Evolutionary conservation across 2,329 filamentous ascomycete genomes (phyloP).

Genomic region (Xylariaceae sp.): DNA sequence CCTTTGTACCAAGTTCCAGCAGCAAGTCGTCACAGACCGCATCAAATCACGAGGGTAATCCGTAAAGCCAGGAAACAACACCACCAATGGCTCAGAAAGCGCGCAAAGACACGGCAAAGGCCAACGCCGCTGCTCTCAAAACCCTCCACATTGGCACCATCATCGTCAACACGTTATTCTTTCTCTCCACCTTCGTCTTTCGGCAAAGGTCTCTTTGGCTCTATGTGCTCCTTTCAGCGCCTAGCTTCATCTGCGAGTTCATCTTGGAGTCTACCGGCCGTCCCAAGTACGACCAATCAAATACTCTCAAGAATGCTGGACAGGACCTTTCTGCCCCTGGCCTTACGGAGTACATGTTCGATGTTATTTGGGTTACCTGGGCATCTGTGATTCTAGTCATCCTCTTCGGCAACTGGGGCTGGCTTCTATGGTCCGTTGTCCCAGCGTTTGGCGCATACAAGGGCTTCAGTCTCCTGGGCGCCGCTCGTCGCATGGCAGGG

Average conservation of each 20-base stretch:
- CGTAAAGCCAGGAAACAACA: background rate
- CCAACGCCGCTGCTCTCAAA: conserved; percentile 71
- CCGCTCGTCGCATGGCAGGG: conserved; percentile 48
- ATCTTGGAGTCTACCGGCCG: conserved; percentile 81
- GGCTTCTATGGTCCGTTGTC: conserved; percentile 51
- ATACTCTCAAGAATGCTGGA: conserved; percentile 68
- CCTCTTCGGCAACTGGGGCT: conserved; percentile 73
- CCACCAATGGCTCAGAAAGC: conserved; percentile 56
- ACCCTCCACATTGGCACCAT: conserved; percentile 76
- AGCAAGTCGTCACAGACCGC: background rate
- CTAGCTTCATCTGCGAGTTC: conserved; percentile 74
- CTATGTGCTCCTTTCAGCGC: conserved; percentile 68
- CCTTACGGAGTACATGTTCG: conserved; percentile 97
- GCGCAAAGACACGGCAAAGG: conserved; percentile 64
- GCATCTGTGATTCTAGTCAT: conserved; percentile 66
- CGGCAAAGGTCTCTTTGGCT: conserved; percentile 58
- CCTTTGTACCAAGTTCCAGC: too few species aligned
- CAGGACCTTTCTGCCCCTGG: conserved; percentile 85
- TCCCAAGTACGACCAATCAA: conserved; percentile 62
- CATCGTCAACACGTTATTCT: conserved; percentile 66
- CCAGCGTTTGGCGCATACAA: conserved; percentile 53
- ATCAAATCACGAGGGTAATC: background rate
- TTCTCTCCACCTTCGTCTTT: conserved; percentile 65
- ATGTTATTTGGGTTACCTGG: conserved; percentile 93
- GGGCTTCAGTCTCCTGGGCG: conserved; percentile 48